Base-by-base conservation (phyloP, 768 basidiomycete species). In the Baorangia bicolor region DNA sequence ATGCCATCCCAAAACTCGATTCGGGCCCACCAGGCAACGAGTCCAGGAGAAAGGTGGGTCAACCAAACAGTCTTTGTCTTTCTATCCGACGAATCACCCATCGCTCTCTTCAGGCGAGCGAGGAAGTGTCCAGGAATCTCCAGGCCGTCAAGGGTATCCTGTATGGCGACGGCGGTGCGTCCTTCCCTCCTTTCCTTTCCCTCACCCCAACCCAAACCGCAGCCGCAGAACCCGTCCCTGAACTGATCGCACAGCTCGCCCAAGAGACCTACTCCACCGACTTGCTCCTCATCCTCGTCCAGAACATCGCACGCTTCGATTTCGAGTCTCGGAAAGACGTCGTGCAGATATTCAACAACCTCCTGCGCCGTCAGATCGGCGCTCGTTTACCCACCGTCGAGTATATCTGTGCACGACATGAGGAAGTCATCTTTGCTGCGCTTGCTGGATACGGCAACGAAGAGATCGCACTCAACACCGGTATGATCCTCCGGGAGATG, bases 401-500 rank as follows among this genome's bases (percentile, higher is more conserved):
- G 62, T 94, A 97, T 65, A 83, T 98, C 16, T 81, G 80, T 9
- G 82, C 83, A 35, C 89, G 90, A 64, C 86, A 81, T 10, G 88
- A 86, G 52, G 81, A 89, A 31, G 80, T 90, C 33, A 74, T 90
- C 45, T 97, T 97, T 67, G 86, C 91, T 3, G 83, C 94, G 9
- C 79, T 98, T 44, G 88, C 85, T 52, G 94, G 95, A 8, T 99
- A 99, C 68, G 87, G 88, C 74, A 94, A 97, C 65, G 92, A 98
- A 70, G 96, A 98, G 57, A 81, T 98, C 51, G 94, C 95, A 10
- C 81, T 99, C 55, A 99, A 99, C 65, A 98, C 96, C 0, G 96
- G 97, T 10, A 96, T 97, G 94, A 90, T 98, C 54, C 77, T 99
- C 47, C 91, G 92, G 66, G 97, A 98, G 75, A 98, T 98, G 91